Conservation (phyloP, 2,329 filamentous ascomycete species). For the Ploettnerulaceae sp. region DNA sequence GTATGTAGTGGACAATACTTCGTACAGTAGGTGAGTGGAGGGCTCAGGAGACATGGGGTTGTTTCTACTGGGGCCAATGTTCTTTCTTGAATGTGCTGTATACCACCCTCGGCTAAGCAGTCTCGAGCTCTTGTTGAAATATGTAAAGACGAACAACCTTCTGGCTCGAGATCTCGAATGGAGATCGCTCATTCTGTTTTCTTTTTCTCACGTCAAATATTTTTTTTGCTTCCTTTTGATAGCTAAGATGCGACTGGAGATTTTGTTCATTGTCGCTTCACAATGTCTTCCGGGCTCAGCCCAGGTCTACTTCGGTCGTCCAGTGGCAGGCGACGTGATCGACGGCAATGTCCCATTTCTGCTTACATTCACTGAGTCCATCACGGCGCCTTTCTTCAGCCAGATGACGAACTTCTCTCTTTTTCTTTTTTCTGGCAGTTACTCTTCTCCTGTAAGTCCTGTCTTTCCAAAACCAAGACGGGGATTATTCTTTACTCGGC, state of each 20-base stretch:
- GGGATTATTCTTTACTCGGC: too few relatives aligned
- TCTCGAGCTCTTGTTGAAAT: background rate
- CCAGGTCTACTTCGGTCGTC: slow-evolving; percentile 15
- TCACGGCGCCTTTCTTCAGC: slow-evolving; percentile 14
- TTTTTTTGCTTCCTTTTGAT: background rate
- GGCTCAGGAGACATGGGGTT: slow-evolving; percentile 10
- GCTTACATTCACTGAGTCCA: slow-evolving; percentile 10
- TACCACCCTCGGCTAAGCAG: background rate
- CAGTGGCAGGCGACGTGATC: slow-evolving; percentile 9
- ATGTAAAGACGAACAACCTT: slow-evolving; percentile 1
- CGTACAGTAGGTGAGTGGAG: slow-evolving; percentile 1
- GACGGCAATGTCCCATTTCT: slow-evolving; percentile 14
- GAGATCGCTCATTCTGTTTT: background rate
- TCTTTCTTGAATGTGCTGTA: background rate
- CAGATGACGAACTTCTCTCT: slow-evolving; percentile 17
- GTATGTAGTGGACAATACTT: too few relatives aligned
- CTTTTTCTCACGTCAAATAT: slow-evolving; percentile 3
- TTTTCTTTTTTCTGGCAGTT: slow-evolving; percentile 12
- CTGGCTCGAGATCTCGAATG: too few relatives aligned
- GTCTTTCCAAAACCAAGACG: background rate
- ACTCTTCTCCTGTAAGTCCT: slow-evolving; percentile 14
- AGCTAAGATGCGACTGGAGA: slow-evolving; percentile 10
- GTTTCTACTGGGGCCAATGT: slow-evolving; percentile 5
- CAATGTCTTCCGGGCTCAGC: slow-evolving; percentile 9
- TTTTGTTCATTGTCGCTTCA: slow-evolving; percentile 6